A percentile compares a stretch with the other conserved stretches of the same genome.
Evolutionary conservation across 2,329 filamentous ascomycete genomes (phyloP).

Genomic region (Gnomoniopsis smithogilvyi): DNA sequence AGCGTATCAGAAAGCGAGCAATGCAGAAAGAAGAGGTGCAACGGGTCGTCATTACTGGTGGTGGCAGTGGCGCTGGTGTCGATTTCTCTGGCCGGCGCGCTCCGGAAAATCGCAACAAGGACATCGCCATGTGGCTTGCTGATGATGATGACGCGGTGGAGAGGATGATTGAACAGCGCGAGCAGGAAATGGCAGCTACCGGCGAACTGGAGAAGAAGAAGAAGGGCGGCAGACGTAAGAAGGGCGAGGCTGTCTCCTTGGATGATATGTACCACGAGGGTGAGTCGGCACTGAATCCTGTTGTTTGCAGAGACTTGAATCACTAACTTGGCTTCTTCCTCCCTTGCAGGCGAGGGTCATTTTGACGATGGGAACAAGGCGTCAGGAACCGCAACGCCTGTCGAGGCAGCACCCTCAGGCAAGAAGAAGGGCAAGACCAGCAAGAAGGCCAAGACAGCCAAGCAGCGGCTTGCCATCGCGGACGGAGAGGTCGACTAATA

Average conservation of each 20-base stretch:
- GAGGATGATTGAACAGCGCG: slow-evolving; percentile 83
- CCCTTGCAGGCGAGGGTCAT: slow-evolving; percentile 76
- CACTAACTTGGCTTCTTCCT: slow-evolving; percentile 26
- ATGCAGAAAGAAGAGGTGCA: slow-evolving; percentile 99
- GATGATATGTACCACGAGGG: slow-evolving; percentile 99
- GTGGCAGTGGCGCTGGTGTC: slow-evolving; percentile 75
- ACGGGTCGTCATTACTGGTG: slow-evolving; percentile 91
- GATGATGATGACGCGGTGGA: slow-evolving; percentile 85
- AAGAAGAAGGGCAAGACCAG: slow-evolving; percentile 55
- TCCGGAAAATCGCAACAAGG: slow-evolving; percentile 90
- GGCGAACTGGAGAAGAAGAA: slow-evolving; percentile 65
- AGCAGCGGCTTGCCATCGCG: slow-evolving; percentile 65
- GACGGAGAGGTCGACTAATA: slow-evolving; percentile 50
- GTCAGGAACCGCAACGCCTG: slow-evolving; percentile 82
- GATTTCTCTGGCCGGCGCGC: slow-evolving; percentile 92
- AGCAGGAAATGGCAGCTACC: slow-evolving; percentile 78
- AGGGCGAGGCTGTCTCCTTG: slow-evolving; percentile 55
- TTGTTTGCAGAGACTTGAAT: neutral
- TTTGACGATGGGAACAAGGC: slow-evolving; percentile 84
- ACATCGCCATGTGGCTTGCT: slow-evolving; percentile 98
- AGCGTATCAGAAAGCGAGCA: slow-evolving; percentile 94
- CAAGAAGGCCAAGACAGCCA: slow-evolving; percentile 66
- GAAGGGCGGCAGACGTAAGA: slow-evolving; percentile 59
- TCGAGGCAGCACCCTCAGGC: slow-evolving; percentile 50
- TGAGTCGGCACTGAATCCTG: slow-evolving; percentile 46